Conservation (phyloP, 73 alveolate species). For the Stentor coeruleus region DNA sequence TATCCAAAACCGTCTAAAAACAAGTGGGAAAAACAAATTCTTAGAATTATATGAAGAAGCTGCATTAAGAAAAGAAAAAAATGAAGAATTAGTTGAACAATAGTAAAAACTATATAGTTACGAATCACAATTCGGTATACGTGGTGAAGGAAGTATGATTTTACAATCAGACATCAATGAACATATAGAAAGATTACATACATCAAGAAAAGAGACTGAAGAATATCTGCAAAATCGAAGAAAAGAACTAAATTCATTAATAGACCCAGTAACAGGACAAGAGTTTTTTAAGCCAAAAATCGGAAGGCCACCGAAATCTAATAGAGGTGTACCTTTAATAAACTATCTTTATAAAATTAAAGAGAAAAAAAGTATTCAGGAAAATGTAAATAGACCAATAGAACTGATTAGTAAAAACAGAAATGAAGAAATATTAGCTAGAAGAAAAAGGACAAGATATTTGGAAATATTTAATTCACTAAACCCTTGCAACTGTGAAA, state of each 20-base stretch:
- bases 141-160: too few relatives aligned
- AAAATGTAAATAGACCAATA: not conserved
- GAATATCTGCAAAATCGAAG: not conserved
- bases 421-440: not conserved
- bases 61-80: not conserved
- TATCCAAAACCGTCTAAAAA: not conserved
- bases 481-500: not conserved
- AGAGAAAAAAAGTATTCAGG: not conserved
- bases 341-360: not conserved
- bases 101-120: not conserved
- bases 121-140: not conserved
- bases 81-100: not conserved
- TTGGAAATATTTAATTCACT: not conserved
- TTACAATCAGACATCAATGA: not conserved
- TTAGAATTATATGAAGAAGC: conserved; percentile 20
- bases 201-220: not conserved
- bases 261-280: conserved; percentile 9
- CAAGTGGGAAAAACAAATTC: not conserved
- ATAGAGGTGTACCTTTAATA: not conserved
- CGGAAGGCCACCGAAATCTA: not conserved
- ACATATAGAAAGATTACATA: not conserved
- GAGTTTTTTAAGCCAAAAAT: not conserved
- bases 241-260: not conserved
- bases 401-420: not conserved
- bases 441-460: not conserved